phyloP scores from a whole-genome alignment of 257 asterid genomes.

The Leonotis leonurus region DNA sequence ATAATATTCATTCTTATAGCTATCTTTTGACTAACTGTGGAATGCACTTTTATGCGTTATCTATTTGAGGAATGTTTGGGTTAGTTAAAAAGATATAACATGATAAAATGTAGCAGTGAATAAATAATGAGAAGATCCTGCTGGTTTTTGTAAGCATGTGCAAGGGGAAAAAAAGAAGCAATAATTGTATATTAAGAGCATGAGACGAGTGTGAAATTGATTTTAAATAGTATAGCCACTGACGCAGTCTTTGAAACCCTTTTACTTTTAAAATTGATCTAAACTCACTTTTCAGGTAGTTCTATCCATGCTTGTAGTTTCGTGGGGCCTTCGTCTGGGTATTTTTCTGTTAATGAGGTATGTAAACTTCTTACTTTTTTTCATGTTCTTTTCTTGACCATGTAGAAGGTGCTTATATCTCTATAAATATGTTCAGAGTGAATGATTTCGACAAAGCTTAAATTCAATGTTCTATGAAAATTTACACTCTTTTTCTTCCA shows the following conservation, averaged over 20 bases:
- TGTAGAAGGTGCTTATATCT: constrained; percentile 9
- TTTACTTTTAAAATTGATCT: constrained; percentile 10
- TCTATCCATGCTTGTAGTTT: constrained; percentile 53
- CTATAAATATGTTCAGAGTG: neutral
- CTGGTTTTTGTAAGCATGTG: neutral
- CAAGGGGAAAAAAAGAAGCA: neutral
- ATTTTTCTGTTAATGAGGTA: constrained; percentile 80
- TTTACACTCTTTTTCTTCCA: neutral
- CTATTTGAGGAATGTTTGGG: neutral
- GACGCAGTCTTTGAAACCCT: neutral
- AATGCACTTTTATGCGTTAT: neutral
- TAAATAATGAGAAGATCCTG: neutral
- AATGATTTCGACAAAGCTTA: neutral
- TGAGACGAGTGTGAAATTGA: neutral
- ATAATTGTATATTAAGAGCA: neutral
- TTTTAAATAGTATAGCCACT: neutral
- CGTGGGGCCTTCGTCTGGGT: constrained; percentile 94
- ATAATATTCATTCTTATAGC: constrained; percentile 9
- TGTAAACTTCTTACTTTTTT: neutral
- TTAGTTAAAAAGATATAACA: neutral
- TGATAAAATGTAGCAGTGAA: neutral
- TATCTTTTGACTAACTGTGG: neutral
- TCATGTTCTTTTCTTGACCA: neutral
- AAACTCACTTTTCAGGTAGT: constrained; percentile 50
- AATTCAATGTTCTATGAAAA: neutral